Base-by-base conservation (phyloP, 192 early-diverging fungal species). In the Coemansia sp. region DNA sequence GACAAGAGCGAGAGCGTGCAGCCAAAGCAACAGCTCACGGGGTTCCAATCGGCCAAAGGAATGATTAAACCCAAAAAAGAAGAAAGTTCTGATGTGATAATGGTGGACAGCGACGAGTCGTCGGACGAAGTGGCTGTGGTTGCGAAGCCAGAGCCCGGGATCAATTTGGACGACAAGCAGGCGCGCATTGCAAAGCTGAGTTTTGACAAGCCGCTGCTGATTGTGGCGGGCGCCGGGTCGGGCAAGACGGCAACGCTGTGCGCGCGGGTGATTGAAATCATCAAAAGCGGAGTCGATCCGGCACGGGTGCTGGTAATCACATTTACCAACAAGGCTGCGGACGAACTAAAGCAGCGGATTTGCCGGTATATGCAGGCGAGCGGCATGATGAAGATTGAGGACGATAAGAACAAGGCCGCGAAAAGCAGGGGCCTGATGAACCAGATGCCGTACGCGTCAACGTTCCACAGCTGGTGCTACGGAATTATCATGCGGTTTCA, bases 271-370 rank as follows among this genome's bases (percentile, higher is more conserved):
- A 31, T 73, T 5, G 70, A 80, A 60, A 73, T 80, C 38, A 56
- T 80, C 5, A 49, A 29, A 18, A 70, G 46, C n/a, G 77, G 77
- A 1, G 64, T 80, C 3, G 18, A 46, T 5, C 58, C 70, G 1
- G 10, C 28, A 16, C 16, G 54, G 2, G 65, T 80, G 9, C 47
- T 80, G 40, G 77, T 80, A 6, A 73, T 80, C n/a, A 80, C 77
- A n/a, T 80, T 80, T 50, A 80, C 77, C 11, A 80, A 80, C 45
- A 80, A 80, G 70, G 77, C 77, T 14, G 70, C 77, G 1, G 61
- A 58, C 22, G 77, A 80, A 58, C 63, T 80, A 45, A 67, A 67
- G 45, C 52, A 59, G 22, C 61, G 77, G 2, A 72, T 80, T 8
- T n/a, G 6, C 8, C 50, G 56, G 49, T 71, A 71, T 29, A 68